Base-by-base conservation (phyloP, 139 green algal species). In the Haematococcus lacustris region DNA sequence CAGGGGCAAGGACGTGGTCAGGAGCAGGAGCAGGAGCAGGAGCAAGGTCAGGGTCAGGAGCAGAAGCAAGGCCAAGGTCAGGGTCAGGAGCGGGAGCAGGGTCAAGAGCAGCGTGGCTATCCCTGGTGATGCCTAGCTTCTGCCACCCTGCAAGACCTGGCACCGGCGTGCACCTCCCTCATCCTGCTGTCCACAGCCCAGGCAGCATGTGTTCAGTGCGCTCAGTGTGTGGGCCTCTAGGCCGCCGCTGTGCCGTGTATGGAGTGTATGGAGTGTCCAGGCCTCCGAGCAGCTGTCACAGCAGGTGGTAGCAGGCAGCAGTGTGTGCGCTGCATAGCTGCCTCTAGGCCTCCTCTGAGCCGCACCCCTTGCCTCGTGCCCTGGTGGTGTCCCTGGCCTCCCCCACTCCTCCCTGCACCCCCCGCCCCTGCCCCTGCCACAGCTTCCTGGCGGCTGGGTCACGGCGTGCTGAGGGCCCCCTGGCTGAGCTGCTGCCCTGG, bases 401-500 rank as follows among this genome's bases (percentile, higher is more conserved):
- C 53, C 28, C n/a, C 28, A 57, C 21, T 21, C 21, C 13, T 57
- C 13, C 21, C 13, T 30, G 13, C 7, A 4, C 4, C 28, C 67
- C 25, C 66, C 51, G 2, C 35, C 60, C 4, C 25, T 34, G 0
- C 21, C 66, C 21, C 65, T 47, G 1, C 33, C 40, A 26, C 67
- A 73, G 64, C 26, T 75, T 61, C 38, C 60, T 74, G 51, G 37
- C 33, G 25, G 71, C 69, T 21, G 76, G 71, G 51, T 60, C 67
- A 26, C 77, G 83, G 23, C 78, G 85, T 0, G 68, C 79, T 26
- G 84, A 88, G 40, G 85, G 88, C 3, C 53, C 79, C 1, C 75
- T 82, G 17, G 81, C 78, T 0, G 89, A 94, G 38, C 67, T 92
- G 77, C 71, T 89, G 68, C 87, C 88, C 28, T 93, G 84, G 84